Evolutionary conservation across 768 basidiomycete species (phyloP).

Genomic region (Suillus hirtellus): DNA sequence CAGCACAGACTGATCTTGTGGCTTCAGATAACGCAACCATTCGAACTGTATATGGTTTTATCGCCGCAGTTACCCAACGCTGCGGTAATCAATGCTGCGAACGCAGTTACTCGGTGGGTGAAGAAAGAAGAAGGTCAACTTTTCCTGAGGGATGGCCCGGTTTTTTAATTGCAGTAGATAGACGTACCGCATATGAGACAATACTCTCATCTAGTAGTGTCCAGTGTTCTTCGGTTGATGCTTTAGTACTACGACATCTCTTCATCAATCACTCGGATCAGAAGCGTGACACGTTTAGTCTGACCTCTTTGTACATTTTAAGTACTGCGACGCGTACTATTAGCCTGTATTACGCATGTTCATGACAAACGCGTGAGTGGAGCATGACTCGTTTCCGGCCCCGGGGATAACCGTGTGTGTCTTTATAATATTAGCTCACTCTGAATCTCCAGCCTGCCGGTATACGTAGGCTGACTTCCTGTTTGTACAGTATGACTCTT

Average conservation of each 20-base stretch:
- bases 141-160: constrained; percentile 87
- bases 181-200: background rate
- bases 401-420: background rate
- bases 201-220: too few species aligned
- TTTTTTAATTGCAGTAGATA: constrained; percentile 54
- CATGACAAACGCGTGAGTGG: background rate
- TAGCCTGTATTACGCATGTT: background rate
- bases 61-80: constrained; percentile 87
- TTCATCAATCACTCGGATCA: background rate
- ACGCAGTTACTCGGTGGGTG: constrained; percentile 87
- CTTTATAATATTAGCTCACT: background rate
- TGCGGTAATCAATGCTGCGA: constrained; percentile 85
- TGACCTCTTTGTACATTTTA: background rate
- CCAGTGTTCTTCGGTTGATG: too few species aligned
- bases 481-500: background rate
- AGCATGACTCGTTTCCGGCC: background rate
- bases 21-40: constrained; percentile 83
- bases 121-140: constrained; percentile 81
- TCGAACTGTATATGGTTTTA: constrained; percentile 85
- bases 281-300: background rate
- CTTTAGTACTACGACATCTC: too few species aligned
- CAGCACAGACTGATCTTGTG: background rate
- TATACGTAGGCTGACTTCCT: background rate
- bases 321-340: background rate
- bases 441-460: too few species aligned